Base-by-base conservation (phyloP, 2,329 filamentous ascomycete species). In the Magnaporthiopsis poae region DNA sequence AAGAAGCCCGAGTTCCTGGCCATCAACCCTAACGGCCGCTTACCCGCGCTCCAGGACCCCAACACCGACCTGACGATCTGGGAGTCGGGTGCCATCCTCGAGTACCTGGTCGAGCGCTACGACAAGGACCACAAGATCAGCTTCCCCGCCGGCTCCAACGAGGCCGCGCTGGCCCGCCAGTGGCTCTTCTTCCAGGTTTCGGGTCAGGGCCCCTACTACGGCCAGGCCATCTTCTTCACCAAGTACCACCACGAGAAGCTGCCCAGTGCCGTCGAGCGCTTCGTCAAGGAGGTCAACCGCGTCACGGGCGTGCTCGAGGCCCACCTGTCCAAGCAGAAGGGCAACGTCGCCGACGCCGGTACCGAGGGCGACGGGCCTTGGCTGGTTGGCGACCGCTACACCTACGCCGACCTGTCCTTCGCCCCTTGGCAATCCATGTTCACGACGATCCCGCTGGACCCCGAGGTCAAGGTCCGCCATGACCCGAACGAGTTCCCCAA, bases 401-500 rank as follows among this genome's bases (percentile, higher is more conserved):
- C 71, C 3, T 74, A 69, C 31, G 71, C 66, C 12, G 72, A 74
- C 59, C 36, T 74, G 13, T 64, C 71, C 1, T 73, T 70, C 11
- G 39, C 69, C 5, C 64, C 72, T 0, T 72, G 68, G 70, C 70
- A 73, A 66, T 21, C 21, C 33, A 27, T 61, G 27, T 36, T 25
- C 9, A 13, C 67, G 66, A 31, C 69, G 21, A 3, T 61, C 64
- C 29, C 21, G 13, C 7, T 61, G 18, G 39, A 29, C 18, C 27
- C 4, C 21, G 46, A 33, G 8, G 60, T 25, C 9, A 61, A 61
- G 29, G 64, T 52, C 36, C n/a, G 39, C 8, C 36, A 46, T 60
- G 85, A 92, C 63, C 85, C 93, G 66, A 80, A 87, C 0, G 87
- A 91, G 68, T 95, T 92, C 77, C 90, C 90, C 4, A 75, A 83